phyloP scores from a whole-genome alignment of 352 stramenopile species.

The Aphanomyces cochlioides region DNA sequence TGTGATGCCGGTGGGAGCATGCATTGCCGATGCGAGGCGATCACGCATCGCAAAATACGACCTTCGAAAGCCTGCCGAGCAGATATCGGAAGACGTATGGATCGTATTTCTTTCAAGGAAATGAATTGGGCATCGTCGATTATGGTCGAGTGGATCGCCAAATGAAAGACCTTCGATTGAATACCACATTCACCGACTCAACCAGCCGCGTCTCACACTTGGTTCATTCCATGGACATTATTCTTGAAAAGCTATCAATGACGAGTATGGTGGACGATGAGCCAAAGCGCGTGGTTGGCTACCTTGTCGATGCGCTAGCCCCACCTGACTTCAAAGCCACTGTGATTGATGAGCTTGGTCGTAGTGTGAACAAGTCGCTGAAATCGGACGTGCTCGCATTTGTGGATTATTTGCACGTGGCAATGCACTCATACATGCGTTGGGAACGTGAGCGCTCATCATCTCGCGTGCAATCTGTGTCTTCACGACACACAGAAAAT shows the following conservation, averaged over 20 bases:
- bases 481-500: too few relatives aligned
- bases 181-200: not conserved
- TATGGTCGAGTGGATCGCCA: not conserved
- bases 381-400: not conserved
- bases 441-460: not conserved
- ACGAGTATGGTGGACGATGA: not conserved
- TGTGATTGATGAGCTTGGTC: not conserved
- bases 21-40: not conserved
- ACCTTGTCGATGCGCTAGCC: not conserved
- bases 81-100: not conserved
- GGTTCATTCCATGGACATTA: not conserved
- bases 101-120: not conserved
- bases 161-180: conserved; percentile 1
- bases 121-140: not conserved
- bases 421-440: not conserved
- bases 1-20: not conserved
- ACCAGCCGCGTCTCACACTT: not conserved
- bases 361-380: not conserved
- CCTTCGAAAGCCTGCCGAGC: not conserved
- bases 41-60: not conserved
- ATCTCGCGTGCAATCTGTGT: too few relatives aligned
- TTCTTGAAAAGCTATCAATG: conserved; percentile 1
- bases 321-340: not conserved
- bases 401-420: not conserved
- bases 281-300: not conserved